Conservation (phyloP, 208 protist genomes). For the Strigomonas galati region DNA sequence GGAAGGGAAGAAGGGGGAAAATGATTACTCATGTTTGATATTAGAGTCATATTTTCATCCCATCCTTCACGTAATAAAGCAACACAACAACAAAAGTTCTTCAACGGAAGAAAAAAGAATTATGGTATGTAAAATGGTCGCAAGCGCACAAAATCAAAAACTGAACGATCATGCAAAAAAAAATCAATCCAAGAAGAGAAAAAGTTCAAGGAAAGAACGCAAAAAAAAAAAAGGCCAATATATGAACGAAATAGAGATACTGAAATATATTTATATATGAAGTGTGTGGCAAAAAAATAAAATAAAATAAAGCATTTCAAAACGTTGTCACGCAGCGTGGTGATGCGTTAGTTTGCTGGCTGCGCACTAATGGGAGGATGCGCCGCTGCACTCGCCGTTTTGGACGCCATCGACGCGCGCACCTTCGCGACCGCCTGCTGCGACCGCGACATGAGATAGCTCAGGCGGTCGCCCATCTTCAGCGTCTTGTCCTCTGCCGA, state of each 20-base stretch:
- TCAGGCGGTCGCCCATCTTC: constrained; percentile 4
- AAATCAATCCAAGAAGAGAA: neutral
- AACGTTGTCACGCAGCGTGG: constrained; percentile 11
- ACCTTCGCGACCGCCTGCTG: too few relatives aligned
- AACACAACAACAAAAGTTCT: neutral
- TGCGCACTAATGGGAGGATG: too few relatives aligned
- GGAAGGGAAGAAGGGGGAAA: neutral
- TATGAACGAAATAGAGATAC: constrained; percentile 4
- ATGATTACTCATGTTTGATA: constrained; percentile 7
- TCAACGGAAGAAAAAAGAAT: constrained; percentile 3
- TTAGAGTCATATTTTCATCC: neutral
- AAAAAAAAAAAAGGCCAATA: constrained; percentile 16
- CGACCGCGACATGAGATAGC: constrained; percentile 3
- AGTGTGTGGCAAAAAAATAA: constrained; percentile 12
- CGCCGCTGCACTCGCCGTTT: too few relatives aligned
- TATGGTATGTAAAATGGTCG: neutral
- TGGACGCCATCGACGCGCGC: too few relatives aligned
- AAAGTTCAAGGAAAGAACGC: constrained; percentile 1
- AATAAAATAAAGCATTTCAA: constrained; percentile 14
- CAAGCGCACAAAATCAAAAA: constrained; percentile 16
- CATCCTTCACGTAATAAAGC: neutral
- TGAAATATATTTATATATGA: constrained; percentile 3
- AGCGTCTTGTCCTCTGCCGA: constrained; percentile 9
- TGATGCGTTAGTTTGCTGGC: too few relatives aligned
- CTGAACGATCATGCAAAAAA: constrained; percentile 15